Conservation (phyloP, 129 eudicot genomes). For the carrot (Daucus carota) region DH1_v3.0 NC_030388.2:19264001-19264500, state of each 20-base stretch:
- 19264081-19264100: not conserved
- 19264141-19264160: not conserved
- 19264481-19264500: conserved; percentile 5
- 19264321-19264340: not conserved
- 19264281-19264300: not conserved
- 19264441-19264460: not conserved
- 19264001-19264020: not conserved
- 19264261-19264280: not conserved
- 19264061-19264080: not conserved
- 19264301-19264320: not conserved
- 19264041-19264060: not conserved
- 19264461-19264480: not conserved
- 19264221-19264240: not conserved
- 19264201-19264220: not conserved
- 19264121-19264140: not conserved
- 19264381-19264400: not conserved
- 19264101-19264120: not conserved
- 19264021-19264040: not conserved
- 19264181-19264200: not conserved
- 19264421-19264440: not conserved
- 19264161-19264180: not conserved
- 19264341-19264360: not conserved
- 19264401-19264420: not conserved
- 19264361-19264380: not conserved
- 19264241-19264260: not conserved